Evolutionary conservation across 768 basidiomycete species (phyloP), one percentile per base, ranked within the genome.

Genomic region (Rhodotorula graminis): DNA sequence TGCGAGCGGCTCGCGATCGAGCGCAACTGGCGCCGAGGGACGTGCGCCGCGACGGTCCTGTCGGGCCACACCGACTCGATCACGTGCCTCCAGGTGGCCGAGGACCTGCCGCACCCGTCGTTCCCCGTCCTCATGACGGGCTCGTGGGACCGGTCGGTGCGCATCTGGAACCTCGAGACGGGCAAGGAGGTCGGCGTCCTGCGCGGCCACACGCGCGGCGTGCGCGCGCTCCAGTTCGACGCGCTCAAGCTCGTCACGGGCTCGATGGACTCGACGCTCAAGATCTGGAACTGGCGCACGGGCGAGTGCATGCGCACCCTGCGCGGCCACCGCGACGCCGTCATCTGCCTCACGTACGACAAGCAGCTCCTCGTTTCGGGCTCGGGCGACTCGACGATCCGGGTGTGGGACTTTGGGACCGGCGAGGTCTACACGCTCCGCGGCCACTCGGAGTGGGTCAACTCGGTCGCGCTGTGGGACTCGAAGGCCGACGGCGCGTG

Each of bases 91-190:
- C 96, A 99, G 79, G 94, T 93, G 80, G 88, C 85, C 80, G 95
- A 96, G 80, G 88, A 88, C 11, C 84, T 95, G 18, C 83, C 86
- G 3, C 89, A 92, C 80, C 90, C 92, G 15, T 84, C 87, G 15
- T 96, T 93, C 73, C 93, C 95, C 12, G 88, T 99, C 73, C 88
- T 99, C 65, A 93, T 99, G 84, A 95, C 96, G 4, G 96, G 96
- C 40, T 96, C 93, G 3, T 98, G 96, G 81, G 96, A 99, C 79
- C 88, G 91, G 77, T 96, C 93, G 7, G 88, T 89, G 10, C 88
- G 94, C 29, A 88, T 99, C 11, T 99, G 96, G 96, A 96, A 98
- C 80, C 85, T 98, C 64, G 94, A 97, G 81, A 91, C 90, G 0
- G 95, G 93, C 29, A 83, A 85, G 62, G 89, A 91, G 79, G 84